Percentiles rank a stretch among this genome's conserved stretches.
Evolutionary conservation across 768 basidiomycete genomes (phyloP).

Genomic region (Amanita fuliginea): DNA sequence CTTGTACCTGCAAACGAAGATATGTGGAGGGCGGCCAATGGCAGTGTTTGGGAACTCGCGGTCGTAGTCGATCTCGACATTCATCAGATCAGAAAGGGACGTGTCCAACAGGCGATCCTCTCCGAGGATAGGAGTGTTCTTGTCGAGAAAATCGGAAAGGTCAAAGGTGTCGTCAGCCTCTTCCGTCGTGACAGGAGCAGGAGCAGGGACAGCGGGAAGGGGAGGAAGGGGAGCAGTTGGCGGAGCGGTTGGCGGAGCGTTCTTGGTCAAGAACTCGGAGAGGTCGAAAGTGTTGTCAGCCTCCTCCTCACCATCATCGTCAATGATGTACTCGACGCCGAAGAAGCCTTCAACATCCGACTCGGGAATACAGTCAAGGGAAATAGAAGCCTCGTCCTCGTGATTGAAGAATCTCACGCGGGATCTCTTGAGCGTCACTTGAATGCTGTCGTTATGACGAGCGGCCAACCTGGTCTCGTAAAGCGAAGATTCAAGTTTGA

Average conservation of each 20-base stretch:
- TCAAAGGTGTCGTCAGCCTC: background rate
- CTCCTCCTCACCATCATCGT: background rate
- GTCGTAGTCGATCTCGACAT: slow-evolving; percentile 2
- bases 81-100: background rate
- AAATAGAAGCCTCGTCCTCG: background rate
- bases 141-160: background rate
- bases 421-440: background rate
- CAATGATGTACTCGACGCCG: background rate
- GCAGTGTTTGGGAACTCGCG: slow-evolving; percentile 3
- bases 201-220: background rate
- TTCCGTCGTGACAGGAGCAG: background rate
- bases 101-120: background rate
- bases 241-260: background rate
- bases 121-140: background rate
- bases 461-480: background rate
- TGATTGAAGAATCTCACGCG: background rate
- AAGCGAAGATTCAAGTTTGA: no score
- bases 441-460: background rate
- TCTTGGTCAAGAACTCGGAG: background rate
- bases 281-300: background rate
- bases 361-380: background rate
- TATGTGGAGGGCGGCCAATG: background rate
- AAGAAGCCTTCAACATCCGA: background rate
- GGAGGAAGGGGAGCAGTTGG: background rate
- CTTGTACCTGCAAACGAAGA: background rate